Evolutionary conservation across 257 asterid genomes (phyloP).

Genomic region (Jacaranda copaia): DNA sequence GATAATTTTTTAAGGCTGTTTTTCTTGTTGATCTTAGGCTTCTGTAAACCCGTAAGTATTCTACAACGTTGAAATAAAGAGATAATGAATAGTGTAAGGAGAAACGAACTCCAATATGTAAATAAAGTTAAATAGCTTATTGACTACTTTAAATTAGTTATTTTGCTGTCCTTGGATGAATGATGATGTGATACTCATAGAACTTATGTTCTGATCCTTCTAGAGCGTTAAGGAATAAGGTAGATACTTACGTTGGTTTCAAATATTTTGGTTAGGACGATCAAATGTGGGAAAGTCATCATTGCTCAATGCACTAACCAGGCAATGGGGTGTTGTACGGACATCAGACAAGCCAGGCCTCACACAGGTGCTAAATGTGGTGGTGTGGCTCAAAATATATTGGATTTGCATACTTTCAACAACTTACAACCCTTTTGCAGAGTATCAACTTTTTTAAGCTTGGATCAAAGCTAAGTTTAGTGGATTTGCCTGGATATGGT

Average conservation of each 20-base stretch:
- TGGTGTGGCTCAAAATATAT: slow-evolving; percentile 28
- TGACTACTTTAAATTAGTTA: background rate
- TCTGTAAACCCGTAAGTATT: background rate
- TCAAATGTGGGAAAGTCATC: slow-evolving; percentile 99
- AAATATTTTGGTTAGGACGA: slow-evolving; percentile 62
- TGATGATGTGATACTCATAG: slow-evolving; percentile 3
- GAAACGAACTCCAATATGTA: slow-evolving; percentile 13
- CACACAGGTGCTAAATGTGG: slow-evolving; percentile 72
- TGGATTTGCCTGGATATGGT: slow-evolving; percentile 99
- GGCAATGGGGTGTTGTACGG: slow-evolving; percentile 98
- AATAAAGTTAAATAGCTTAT: slow-evolving; percentile 24
- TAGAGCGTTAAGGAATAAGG: slow-evolving; percentile 18
- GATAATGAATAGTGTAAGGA: background rate
- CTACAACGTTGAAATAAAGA: background rate
- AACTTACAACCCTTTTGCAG: slow-evolving; percentile 53
- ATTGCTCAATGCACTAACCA: slow-evolving; percentile 82
- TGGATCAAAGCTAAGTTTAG: slow-evolving; percentile 80
- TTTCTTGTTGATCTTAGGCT: slow-evolving; percentile 18
- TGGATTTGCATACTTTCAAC: slow-evolving; percentile 36
- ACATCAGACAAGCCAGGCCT: slow-evolving; percentile 99
- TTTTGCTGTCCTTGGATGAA: slow-evolving; percentile 21
- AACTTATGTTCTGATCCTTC: slow-evolving; percentile 25
- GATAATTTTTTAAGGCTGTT: background rate
- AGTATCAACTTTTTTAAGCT: slow-evolving; percentile 86
- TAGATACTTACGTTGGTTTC: slow-evolving; percentile 23